Evolutionary conservation across 2,329 filamentous ascomycete species (phyloP).

Genomic region (Nothopassalora personata): DNA sequence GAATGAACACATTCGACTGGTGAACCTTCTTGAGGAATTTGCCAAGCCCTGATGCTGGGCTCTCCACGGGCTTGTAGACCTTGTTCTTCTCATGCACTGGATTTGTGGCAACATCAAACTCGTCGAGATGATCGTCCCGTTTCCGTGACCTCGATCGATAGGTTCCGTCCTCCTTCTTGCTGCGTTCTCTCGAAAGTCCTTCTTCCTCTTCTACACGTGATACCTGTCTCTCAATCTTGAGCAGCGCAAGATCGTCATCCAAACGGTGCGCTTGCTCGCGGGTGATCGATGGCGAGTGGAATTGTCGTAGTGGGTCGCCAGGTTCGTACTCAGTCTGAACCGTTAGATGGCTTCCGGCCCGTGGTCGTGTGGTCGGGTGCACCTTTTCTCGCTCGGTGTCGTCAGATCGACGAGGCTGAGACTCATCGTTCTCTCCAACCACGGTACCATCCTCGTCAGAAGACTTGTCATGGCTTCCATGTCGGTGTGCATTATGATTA

Average conservation of each 20-base stretch:
- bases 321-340: constrained; percentile 38
- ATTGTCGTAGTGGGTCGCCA: constrained; percentile 26
- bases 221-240: constrained; percentile 59
- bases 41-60: constrained; percentile 57
- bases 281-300: constrained; percentile 49
- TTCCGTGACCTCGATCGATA: constrained; percentile 48
- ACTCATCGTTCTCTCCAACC: constrained; percentile 27
- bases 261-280: constrained; percentile 57
- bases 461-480: constrained; percentile 21
- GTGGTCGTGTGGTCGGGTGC: constrained; percentile 13
- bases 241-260: constrained; percentile 61
- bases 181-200: constrained; percentile 19
- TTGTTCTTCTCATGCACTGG: constrained; percentile 63
- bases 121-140: constrained; percentile 55
- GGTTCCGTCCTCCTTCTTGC: constrained; percentile 41
- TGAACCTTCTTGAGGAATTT: constrained; percentile 62
- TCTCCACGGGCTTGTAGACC: constrained; percentile 59
- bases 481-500: constrained; percentile 19
- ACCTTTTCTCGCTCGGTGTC: constrained; percentile 7
- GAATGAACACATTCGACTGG: constrained; percentile 59
- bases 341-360: constrained; percentile 40
- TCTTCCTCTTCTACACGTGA: constrained; percentile 39
- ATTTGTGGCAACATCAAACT: constrained; percentile 63
- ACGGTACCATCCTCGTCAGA: constrained; percentile 32
- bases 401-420: constrained; percentile 5